phyloP scores from a whole-genome alignment of 1,284 basidiomycete species.

The Tremellales sp. region DNA sequence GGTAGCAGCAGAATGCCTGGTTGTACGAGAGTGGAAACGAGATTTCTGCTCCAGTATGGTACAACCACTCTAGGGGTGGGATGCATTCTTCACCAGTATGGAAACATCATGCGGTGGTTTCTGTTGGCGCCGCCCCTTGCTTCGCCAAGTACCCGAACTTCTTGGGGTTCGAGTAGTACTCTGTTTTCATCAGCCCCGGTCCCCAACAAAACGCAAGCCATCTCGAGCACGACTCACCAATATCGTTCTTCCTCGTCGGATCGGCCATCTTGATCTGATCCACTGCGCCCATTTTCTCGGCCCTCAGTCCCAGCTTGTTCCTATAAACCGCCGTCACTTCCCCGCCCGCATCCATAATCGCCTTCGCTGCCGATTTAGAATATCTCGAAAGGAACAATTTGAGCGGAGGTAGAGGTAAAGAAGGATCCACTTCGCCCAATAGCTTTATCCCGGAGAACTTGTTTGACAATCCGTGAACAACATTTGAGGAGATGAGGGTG shows the following conservation, averaged over 20 bases:
- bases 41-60: too few relatives aligned
- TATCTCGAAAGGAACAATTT: constrained; percentile 81
- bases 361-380: constrained; percentile 77
- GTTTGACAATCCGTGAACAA: constrained; percentile 72
- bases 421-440: constrained; percentile 64
- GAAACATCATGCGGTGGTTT: neutral
- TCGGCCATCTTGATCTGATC: constrained; percentile 61
- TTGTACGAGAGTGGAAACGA: too few relatives aligned
- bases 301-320: constrained; percentile 73
- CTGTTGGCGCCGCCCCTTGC: constrained; percentile 8
- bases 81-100: too few relatives aligned
- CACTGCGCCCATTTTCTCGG: constrained; percentile 53
- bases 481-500: constrained; percentile 77
- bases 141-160: constrained; percentile 47
- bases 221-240: constrained; percentile 60
- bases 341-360: constrained; percentile 78
- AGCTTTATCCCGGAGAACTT: constrained; percentile 78
- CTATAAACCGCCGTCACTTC: constrained; percentile 87
- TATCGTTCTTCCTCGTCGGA: constrained; percentile 78
- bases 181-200: constrained; percentile 16
- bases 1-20: too few relatives aligned
- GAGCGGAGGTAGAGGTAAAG: constrained; percentile 57
- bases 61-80: too few relatives aligned
- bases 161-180: constrained; percentile 49
- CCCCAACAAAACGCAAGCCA: neutral